Conservation (phyloP, 768 basidiomycete species). For the Serendipita sp. region DNA sequence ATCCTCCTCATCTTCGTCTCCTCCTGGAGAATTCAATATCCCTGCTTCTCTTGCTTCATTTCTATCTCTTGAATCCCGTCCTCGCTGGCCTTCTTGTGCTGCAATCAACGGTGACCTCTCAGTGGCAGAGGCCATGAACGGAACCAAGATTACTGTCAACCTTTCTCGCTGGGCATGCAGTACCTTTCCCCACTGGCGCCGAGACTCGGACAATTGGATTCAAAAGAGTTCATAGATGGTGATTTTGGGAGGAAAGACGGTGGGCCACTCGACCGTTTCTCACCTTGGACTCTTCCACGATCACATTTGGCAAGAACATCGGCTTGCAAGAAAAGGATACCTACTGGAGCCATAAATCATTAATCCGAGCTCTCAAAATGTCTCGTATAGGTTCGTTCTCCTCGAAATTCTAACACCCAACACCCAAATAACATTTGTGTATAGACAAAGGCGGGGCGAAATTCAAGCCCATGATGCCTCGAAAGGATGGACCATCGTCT, state of each 20-base stretch:
- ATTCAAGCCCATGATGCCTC: conserved; percentile 2
- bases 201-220: too few species aligned
- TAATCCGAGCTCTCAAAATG: not conserved
- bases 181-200: too few species aligned
- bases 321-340: too few species aligned
- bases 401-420: not conserved
- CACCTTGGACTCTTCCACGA: not conserved
- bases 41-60: not conserved
- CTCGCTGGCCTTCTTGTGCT: not conserved
- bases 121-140: not conserved
- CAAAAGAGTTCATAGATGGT: too few species aligned
- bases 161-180: too few species aligned
- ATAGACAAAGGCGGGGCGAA: not conserved
- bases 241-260: too few species aligned
- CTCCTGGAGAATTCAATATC: not conserved
- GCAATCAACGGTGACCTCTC: not conserved
- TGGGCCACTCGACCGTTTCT: too few species aligned
- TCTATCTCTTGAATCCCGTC: not conserved
- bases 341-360: too few species aligned
- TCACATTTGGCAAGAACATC: too few species aligned
- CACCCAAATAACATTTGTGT: not conserved
- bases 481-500: not conserved
- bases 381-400: not conserved
- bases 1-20: not conserved
- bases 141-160: not conserved